Evolutionary conservation across 2,329 filamentous ascomycete genomes (phyloP).

Genomic region (Cercospora brassicicola): DNA sequence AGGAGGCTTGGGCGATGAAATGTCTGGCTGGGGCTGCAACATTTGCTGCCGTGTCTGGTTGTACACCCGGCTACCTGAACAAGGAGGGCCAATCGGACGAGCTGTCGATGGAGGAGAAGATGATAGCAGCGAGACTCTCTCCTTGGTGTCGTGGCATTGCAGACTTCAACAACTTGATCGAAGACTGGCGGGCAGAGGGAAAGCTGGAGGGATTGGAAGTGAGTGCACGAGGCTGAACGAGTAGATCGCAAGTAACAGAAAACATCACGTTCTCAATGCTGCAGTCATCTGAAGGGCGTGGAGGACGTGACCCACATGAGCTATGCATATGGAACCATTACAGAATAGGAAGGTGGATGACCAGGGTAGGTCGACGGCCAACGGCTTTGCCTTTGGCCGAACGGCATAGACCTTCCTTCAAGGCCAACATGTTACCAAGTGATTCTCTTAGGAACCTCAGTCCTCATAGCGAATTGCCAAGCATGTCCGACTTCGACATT

Average conservation of each 20-base stretch:
- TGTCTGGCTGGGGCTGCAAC: slow-evolving; percentile 46
- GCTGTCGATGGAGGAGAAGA: slow-evolving; percentile 33
- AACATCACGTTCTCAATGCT: background rate
- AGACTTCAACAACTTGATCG: slow-evolving; percentile 39
- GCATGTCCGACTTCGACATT: slow-evolving; percentile 53
- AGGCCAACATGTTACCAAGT: background rate
- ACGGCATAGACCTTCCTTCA: background rate
- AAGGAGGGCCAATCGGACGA: slow-evolving; percentile 44
- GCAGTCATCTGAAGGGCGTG: background rate
- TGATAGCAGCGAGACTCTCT: slow-evolving; percentile 28
- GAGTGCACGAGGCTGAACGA: slow-evolving; percentile 6
- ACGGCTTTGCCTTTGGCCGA: background rate
- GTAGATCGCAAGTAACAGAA: background rate
- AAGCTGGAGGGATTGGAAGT: slow-evolving; percentile 38
- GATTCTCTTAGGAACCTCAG: background rate
- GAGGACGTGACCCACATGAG: background rate
- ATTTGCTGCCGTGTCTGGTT: slow-evolving; percentile 46
- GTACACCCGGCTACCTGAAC: slow-evolving; percentile 59
- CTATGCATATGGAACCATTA: background rate
- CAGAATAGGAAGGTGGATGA: slow-evolving; percentile 20
- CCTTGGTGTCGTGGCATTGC: slow-evolving; percentile 37
- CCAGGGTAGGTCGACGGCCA: slow-evolving; percentile 1
- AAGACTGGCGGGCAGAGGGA: slow-evolving; percentile 37
- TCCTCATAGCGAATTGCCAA: background rate
- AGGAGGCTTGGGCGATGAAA: slow-evolving; percentile 50